Evolutionary conservation across 306 rosid genomes (phyloP).

Genomic region (barrel medic (Medicago truncatula)): MtrunA17r5.0-ANR NC_053048.1:54663001-54663500

Average conservation of each 20-base stretch:
- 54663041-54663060: slow-evolving; percentile 78
- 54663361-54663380: slow-evolving; percentile 46
- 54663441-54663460: slow-evolving; percentile 85
- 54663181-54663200: slow-evolving; percentile 54
- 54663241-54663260: slow-evolving; percentile 52
- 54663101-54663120: slow-evolving; percentile 56
- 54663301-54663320: slow-evolving; percentile 48
- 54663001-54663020: slow-evolving; percentile 50
- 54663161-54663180: slow-evolving; percentile 54
- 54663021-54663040: slow-evolving; percentile 70
- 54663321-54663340: slow-evolving; percentile 49
- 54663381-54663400: slow-evolving; percentile 64
- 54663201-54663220: slow-evolving; percentile 70
- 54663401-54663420: slow-evolving; percentile 42
- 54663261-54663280: slow-evolving; percentile 54
- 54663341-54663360: slow-evolving; percentile 38
- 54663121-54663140: slow-evolving; percentile 52
- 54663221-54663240: slow-evolving; percentile 55
- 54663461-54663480: slow-evolving; percentile 94
- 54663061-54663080: slow-evolving; percentile 64
- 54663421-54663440: slow-evolving; percentile 76
- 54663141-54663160: slow-evolving; percentile 50
- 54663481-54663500: slow-evolving; percentile 57
- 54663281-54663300: slow-evolving; percentile 53
- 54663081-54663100: slow-evolving; percentile 66